Percentiles rank a stretch among this genome's conserved stretches.
phyloP scores from a whole-genome alignment of 2,329 filamentous ascomycete genomes.

The Sclerotiophoma versabilis region DNA sequence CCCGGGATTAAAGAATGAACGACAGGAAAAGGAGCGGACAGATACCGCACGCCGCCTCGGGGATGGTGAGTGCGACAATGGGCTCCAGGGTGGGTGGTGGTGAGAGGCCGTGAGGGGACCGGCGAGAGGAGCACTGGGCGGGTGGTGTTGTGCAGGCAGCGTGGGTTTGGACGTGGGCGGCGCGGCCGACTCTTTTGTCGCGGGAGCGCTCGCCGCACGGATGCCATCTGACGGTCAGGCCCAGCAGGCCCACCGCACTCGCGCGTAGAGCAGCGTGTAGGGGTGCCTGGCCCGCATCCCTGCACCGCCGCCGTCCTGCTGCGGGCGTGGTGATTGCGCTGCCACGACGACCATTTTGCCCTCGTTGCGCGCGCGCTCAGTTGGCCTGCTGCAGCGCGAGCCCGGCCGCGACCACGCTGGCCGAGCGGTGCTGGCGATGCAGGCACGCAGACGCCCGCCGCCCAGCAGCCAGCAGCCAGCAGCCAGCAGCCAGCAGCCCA shows the following conservation, averaged over 20 bases:
- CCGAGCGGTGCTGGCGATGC: neutral
- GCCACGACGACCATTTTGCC: conserved; percentile 1
- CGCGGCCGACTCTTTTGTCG: conserved; percentile 29
- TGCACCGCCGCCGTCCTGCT: conserved; percentile 7
- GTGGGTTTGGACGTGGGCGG: conserved; percentile 30
- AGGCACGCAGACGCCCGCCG: too few species aligned
- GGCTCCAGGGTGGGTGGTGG: conserved; percentile 36
- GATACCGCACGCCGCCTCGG: conserved; percentile 42
- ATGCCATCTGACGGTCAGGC: conserved; percentile 17
- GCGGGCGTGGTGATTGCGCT: conserved; percentile 9
- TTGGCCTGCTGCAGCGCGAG: neutral
- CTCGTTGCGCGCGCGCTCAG: neutral
- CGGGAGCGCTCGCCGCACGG: conserved; percentile 10
- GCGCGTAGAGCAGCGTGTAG: conserved; percentile 8
- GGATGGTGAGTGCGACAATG: conserved; percentile 42
- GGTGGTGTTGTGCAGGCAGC: conserved; percentile 31
- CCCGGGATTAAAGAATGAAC: conserved; percentile 49
- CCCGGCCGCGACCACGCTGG: neutral
- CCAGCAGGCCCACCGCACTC: conserved; percentile 11
- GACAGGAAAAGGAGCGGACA: conserved; percentile 47
- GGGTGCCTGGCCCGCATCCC: conserved; percentile 16
- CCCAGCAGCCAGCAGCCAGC: neutral
- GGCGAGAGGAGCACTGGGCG: conserved; percentile 27
- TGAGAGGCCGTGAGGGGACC: conserved; percentile 21
- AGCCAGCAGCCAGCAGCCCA: neutral